Percentiles rank a stretch among this genome's conserved stretches.
Conservation (phyloP, 2,329 filamentous ascomycete species). For the Corinectria fuckeliana region DNA sequence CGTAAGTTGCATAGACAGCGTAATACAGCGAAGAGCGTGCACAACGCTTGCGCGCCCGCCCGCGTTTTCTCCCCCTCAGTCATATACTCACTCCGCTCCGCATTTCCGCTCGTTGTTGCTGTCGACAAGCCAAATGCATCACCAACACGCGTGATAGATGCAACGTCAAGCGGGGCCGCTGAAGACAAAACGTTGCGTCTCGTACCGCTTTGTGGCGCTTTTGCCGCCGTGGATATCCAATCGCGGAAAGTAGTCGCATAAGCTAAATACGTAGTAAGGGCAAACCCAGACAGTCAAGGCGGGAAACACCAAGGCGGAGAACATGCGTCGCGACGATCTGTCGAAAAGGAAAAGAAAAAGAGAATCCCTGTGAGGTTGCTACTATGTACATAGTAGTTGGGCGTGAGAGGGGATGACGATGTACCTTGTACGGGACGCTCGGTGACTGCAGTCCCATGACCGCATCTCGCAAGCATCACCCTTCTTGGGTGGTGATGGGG, state of each 20-base stretch:
- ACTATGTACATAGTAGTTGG: too few relatives aligned
- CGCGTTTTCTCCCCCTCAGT: neutral
- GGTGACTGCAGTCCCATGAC: neutral
- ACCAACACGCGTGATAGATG: slow-evolving; percentile 7
- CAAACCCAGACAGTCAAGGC: too few relatives aligned
- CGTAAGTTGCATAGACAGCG: neutral
- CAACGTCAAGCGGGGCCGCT: neutral
- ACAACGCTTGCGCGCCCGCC: slow-evolving; percentile 6
- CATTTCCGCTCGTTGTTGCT: slow-evolving; percentile 8
- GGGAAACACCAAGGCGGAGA: too few relatives aligned
- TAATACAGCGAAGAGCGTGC: neutral
- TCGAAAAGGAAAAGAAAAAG: too few relatives aligned
- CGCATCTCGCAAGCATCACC: slow-evolving; percentile 24
- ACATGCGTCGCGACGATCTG: slow-evolving; percentile 33
- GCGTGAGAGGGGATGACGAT: slow-evolving; percentile 9
- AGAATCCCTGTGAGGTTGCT: slow-evolving; percentile 9
- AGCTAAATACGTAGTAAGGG: too few relatives aligned
- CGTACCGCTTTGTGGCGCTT: slow-evolving; percentile 9
- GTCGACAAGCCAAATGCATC: neutral
- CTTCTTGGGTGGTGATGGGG: slow-evolving; percentile 19
- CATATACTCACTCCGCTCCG: slow-evolving; percentile 1
- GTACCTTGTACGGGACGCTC: neutral
- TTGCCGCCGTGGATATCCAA: neutral
- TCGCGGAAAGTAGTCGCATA: neutral
- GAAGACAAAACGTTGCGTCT: slow-evolving; percentile 2